Evolutionary conservation across 306 rosid genomes (phyloP).

Genomic region (Sphenostylis stenocarpa): DNA sequence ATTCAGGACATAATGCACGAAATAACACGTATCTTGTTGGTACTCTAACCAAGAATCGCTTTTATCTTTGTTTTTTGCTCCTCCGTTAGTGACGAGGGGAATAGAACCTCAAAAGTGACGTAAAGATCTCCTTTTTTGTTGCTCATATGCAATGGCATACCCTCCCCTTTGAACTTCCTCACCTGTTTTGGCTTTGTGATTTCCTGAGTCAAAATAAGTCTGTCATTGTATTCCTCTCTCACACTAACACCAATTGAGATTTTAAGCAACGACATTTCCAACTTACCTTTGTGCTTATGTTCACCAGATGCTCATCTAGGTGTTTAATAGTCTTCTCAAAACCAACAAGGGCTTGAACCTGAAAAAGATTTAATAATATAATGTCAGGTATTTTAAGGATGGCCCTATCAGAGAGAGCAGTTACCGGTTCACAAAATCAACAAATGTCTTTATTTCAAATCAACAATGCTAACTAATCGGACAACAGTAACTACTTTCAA

Average conservation of each 20-base stretch:
- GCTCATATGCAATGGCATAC: constrained; percentile 94
- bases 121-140: constrained; percentile 86
- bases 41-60: constrained; percentile 65
- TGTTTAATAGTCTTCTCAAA: constrained; percentile 87
- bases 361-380: constrained; percentile 25
- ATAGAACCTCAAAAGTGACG: constrained; percentile 80
- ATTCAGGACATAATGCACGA: constrained; percentile 18
- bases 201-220: constrained; percentile 53
- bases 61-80: constrained; percentile 81
- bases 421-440: not conserved
- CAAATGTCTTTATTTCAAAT: constrained; percentile 11
- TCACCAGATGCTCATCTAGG: constrained; percentile 84
- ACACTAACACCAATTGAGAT: constrained; percentile 8
- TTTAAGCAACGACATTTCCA: constrained; percentile 1
- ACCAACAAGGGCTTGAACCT: constrained; percentile 99
- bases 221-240: constrained; percentile 15
- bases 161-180: constrained; percentile 90
- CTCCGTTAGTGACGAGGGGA: constrained; percentile 76
- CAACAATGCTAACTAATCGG: not conserved
- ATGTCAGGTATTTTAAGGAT: not conserved
- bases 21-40: constrained; percentile 27
- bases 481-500: not conserved
- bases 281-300: constrained; percentile 85
- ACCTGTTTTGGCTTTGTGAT: constrained; percentile 91
- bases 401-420: not conserved